Conservation (phyloP, 768 basidiomycete genomes). For the Pulveroboletus sp. region DNA sequence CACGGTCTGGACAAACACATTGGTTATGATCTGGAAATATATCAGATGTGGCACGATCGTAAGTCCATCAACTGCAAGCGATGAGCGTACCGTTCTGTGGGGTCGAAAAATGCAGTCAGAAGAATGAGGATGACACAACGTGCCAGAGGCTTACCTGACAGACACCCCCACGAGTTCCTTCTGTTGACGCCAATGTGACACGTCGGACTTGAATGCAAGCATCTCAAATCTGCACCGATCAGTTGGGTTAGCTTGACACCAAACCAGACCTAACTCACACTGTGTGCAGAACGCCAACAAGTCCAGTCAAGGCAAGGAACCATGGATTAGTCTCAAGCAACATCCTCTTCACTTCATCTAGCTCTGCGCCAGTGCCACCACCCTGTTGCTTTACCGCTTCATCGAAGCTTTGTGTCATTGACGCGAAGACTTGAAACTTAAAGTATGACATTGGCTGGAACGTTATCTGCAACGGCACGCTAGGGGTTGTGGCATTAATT, state of each 20-base stretch:
- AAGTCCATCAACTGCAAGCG: conserved; percentile 9
- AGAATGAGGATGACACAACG: conserved; percentile 6
- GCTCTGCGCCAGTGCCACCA: conserved; percentile 55
- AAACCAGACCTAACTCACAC: conserved; percentile 48
- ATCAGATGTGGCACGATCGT: conserved; percentile 12
- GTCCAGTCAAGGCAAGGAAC: conserved; percentile 76
- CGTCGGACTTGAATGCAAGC: conserved; percentile 92
- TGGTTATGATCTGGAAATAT: conserved; percentile 65
- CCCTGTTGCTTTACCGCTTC: conserved; percentile 80
- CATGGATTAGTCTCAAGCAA: conserved; percentile 84
- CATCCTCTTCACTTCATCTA: conserved; percentile 97
- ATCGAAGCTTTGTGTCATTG: conserved; percentile 82
- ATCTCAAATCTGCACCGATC: conserved; percentile 71
- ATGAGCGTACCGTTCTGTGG: conserved; percentile 48
- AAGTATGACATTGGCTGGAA: conserved; percentile 83
- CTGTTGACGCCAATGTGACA: conserved; percentile 92
- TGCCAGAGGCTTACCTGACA: conserved; percentile 55
- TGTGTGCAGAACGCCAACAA: conserved; percentile 84
- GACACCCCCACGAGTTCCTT: conserved; percentile 95
- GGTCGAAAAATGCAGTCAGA: conserved; percentile 19
- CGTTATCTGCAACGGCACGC: conserved; percentile 72
- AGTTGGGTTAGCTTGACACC: conserved; percentile 5
- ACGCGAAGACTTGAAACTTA: conserved; percentile 84
- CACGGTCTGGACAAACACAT: conserved; percentile 89
- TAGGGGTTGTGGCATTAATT: conserved; percentile 78